Evolutionary conservation across 1,284 basidiomycete species (phyloP).

Genomic region (Thecaphora frezii): DNA sequence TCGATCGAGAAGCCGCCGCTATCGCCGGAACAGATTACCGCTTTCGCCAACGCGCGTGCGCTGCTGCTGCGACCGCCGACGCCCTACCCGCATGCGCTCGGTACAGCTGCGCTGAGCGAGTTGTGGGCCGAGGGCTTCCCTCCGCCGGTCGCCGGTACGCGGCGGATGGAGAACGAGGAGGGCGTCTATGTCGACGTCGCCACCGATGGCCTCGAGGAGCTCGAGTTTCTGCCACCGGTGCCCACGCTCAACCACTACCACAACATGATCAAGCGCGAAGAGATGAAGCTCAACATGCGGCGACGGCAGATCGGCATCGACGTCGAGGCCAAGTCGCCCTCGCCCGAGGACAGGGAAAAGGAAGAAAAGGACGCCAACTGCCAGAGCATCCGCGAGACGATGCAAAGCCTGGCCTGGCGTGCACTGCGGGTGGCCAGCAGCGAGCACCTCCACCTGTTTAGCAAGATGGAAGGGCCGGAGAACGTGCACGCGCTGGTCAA

Average conservation of each 20-base stretch:
- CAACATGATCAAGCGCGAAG: slow-evolving; percentile 34
- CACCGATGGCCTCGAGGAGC: slow-evolving; percentile 52
- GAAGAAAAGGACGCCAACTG: slow-evolving; percentile 24
- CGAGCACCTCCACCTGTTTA: slow-evolving; percentile 37
- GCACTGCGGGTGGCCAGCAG: slow-evolving; percentile 38
- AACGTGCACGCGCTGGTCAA: slow-evolving; percentile 31
- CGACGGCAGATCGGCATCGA: slow-evolving; percentile 37
- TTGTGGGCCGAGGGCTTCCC: slow-evolving; percentile 53
- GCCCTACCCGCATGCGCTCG: slow-evolving; percentile 38
- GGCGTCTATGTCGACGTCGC: slow-evolving; percentile 38
- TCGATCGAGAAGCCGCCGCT: slow-evolving; percentile 47
- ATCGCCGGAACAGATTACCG: slow-evolving; percentile 22
- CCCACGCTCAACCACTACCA: slow-evolving; percentile 43
- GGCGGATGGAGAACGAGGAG: slow-evolving; percentile 38
- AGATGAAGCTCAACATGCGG: slow-evolving; percentile 39
- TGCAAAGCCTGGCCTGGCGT: slow-evolving; percentile 50
- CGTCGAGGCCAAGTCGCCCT: not conserved
- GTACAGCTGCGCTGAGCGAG: slow-evolving; percentile 50
- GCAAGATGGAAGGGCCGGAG: slow-evolving; percentile 29
- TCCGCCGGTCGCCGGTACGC: slow-evolving; percentile 23
- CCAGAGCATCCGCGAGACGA: slow-evolving; percentile 18
- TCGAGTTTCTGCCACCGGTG: slow-evolving; percentile 38
- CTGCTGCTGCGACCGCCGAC: slow-evolving; percentile 17
- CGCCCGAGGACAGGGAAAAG: slow-evolving; percentile 15
- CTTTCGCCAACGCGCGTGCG: slow-evolving; percentile 23